phyloP scores from a whole-genome alignment of 441 rosid genomes.

The Corymbia citriodora region DNA sequence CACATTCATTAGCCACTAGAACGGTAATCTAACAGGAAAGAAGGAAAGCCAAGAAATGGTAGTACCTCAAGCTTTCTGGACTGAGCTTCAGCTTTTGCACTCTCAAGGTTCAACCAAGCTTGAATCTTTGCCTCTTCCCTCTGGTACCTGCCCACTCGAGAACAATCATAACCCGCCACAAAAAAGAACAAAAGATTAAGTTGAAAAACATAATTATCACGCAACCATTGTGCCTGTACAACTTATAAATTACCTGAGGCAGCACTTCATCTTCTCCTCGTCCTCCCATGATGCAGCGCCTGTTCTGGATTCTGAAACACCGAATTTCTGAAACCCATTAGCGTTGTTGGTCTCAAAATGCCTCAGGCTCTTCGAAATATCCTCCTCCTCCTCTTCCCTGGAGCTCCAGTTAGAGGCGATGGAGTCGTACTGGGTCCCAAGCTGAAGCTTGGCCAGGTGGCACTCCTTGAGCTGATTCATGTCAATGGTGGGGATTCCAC shows the following conservation, averaged over 20 bases:
- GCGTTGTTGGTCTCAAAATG: conserved; percentile 58
- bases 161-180: background rate
- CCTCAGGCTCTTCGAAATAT: conserved; percentile 79
- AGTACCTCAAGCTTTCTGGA: conserved; percentile 89
- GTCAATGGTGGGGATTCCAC: conserved; percentile 26
- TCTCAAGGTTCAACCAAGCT: conserved; percentile 94
- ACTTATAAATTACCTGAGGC: conserved; percentile 44
- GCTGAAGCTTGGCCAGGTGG: conserved; percentile 67
- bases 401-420: conserved; percentile 83
- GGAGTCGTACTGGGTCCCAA: conserved; percentile 62
- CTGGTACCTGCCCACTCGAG: conserved; percentile 48
- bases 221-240: background rate
- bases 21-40: background rate
- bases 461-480: conserved; percentile 60
- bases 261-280: conserved; percentile 71
- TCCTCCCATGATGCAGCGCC: conserved; percentile 61
- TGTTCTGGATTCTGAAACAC: conserved; percentile 47
- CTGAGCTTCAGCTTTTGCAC: conserved; percentile 93
- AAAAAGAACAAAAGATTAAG: background rate
- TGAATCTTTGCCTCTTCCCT: conserved; percentile 93
- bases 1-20: background rate
- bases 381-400: conserved; percentile 93
- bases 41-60: background rate
- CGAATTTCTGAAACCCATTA: conserved; percentile 23
- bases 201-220: background rate